Evolutionary conservation across 2,329 filamentous ascomycete genomes (phyloP), one percentile per base, ranked within the genome.

Genomic region (Apiospora rasikravindrae): DNA sequence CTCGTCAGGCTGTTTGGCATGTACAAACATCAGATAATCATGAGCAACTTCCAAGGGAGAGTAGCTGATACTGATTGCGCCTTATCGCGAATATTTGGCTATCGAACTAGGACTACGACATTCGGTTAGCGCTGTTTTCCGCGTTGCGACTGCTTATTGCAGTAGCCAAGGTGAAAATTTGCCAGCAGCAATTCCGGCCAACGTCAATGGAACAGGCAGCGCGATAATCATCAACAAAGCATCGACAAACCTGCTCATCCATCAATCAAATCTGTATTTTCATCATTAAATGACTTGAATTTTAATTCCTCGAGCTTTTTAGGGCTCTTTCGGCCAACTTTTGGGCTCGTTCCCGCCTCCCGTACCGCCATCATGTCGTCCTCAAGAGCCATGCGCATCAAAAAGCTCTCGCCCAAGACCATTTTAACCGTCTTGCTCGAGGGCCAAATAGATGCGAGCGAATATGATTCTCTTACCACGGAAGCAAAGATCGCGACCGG

Each of bases 321-420:
- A 79, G 86, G 86, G 88, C 69, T 45, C 69, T 26, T 89, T 86
- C 87, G 85, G 84, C 82, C 82, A 82, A 82, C 83, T 81, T 80
- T 76, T 75, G 77, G 74, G 74, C 74, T 79, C 82, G 33, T 64
- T 80, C 79, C 75, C 77, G 78, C 77, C 73, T 76, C 76, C 71
- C 75, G 74, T 77, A 78, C 75, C 75, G 75, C 80, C 84, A 86
- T 81, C 85, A 90, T 90, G 88, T 88, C 66, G 19, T 68, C 88
- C 77, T 89, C 88, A 81, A 85, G 91, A 84, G 92, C 92, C 84
- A 91, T 94, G 82, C 89, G 93, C 82, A 92, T 94, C 88, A 93
- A 94, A 86, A 98, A 98, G 88, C 90, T 98, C 84, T 96, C 93
- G 84, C 91, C 93, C 80, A 97, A 97, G 87, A 94, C 95, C 82